Percentiles rank a stretch among this genome's conserved stretches.
Evolutionary conservation across 1,284 basidiomycete genomes (phyloP).

Genomic region (Irpex sp.): DNA sequence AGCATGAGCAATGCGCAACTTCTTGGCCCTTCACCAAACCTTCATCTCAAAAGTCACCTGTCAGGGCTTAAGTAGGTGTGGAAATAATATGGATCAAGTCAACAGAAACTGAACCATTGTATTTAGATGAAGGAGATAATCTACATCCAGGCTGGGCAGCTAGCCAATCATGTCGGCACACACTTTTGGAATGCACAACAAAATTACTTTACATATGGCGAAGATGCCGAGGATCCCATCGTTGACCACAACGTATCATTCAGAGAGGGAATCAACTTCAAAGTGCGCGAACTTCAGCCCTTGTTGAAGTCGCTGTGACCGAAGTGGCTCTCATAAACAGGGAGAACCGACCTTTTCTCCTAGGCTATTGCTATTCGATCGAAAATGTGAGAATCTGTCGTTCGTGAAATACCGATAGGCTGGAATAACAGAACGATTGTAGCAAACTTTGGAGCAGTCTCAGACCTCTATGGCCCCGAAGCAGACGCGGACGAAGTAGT

Average conservation of each 20-base stretch:
- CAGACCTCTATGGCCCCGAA: slow-evolving; percentile 36
- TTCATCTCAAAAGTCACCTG: too few relatives aligned
- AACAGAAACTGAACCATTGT: not conserved
- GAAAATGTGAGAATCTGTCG: slow-evolving; percentile 45
- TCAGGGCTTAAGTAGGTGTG: too few relatives aligned
- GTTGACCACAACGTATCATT: slow-evolving; percentile 60
- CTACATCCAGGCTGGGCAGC: slow-evolving; percentile 67
- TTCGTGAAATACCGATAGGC: not conserved
- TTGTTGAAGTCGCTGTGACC: not conserved
- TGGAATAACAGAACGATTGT: slow-evolving; percentile 6
- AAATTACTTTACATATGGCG: slow-evolving; percentile 52
- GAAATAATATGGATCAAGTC: too few relatives aligned
- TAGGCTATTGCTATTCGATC: slow-evolving; percentile 60
- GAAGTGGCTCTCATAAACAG: slow-evolving; percentile 28
- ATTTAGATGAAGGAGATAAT: slow-evolving; percentile 68
- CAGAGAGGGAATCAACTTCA: slow-evolving; percentile 48
- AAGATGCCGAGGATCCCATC: slow-evolving; percentile 39
- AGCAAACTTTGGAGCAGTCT: slow-evolving; percentile 66
- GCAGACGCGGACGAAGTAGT: slow-evolving; percentile 20
- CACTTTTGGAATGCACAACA: slow-evolving; percentile 84
- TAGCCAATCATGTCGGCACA: slow-evolving; percentile 66
- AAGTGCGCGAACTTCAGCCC: slow-evolving; percentile 25
- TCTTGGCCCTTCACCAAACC: too few relatives aligned
- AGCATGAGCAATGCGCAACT: too few relatives aligned
- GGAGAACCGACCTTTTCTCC: slow-evolving; percentile 57